Evolutionary conservation across 768 basidiomycete species (phyloP).

Genomic region (Dacryopinax primogenitus): DNA sequence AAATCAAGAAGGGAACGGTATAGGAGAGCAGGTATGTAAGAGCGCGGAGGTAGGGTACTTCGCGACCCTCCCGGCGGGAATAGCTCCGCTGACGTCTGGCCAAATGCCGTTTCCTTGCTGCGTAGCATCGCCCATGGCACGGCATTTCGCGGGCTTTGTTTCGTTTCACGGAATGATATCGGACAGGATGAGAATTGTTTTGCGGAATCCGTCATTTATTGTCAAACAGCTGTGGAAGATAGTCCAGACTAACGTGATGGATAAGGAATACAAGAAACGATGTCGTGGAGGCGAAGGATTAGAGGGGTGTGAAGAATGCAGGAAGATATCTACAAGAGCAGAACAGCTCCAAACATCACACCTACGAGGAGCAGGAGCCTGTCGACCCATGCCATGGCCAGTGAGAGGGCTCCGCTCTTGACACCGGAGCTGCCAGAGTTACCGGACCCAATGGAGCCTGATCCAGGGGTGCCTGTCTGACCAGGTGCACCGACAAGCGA

Average conservation of each 20-base stretch:
- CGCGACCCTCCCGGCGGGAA: too few species aligned
- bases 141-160: not conserved
- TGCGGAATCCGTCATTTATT: constrained; percentile 7
- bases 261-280: not conserved
- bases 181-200: not conserved
- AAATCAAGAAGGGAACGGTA: constrained; percentile 11
- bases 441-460: not conserved
- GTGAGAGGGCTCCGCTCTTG: constrained; percentile 3
- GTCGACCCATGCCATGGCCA: not conserved
- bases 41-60: not conserved
- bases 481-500: too few species aligned
- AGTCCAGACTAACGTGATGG: not conserved
- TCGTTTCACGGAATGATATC: not conserved
- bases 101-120: too few species aligned
- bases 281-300: not conserved
- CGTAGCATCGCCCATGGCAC: not conserved
- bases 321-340: not conserved
- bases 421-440: not conserved
- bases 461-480: not conserved
- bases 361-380: not conserved
- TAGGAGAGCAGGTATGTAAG: not conserved
- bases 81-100: too few species aligned
- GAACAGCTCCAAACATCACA: not conserved
- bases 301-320: not conserved
- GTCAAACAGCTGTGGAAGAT: not conserved